Evolutionary conservation across 192 early-diverging fungal genomes (phyloP), one percentile per base, ranked within the genome.

Genomic region (Coemansia sp.): DNA sequence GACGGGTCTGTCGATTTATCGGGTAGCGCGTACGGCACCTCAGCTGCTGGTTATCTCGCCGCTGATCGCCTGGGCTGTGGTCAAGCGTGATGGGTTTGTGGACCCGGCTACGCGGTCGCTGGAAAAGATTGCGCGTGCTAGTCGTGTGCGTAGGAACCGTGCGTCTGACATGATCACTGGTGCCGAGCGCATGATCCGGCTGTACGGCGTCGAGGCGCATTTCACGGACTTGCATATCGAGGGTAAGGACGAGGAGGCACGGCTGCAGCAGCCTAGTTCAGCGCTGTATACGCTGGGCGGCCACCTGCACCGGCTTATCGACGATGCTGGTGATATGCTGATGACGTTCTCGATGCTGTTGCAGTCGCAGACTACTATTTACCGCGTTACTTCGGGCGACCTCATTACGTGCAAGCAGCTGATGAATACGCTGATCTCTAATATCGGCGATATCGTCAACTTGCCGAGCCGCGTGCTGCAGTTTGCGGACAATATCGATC

Each of bases 151-250:
- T 4, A 23, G 65, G 28, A 66, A 39, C 23, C 58, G 64, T 1
- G 65, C 64, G 1, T 44, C 46, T 9, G 61, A 73, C 52, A 49
- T 76, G 14, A 72, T 81, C 14, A 26, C 28, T 0, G 92, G 90
- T 19, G 93, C 92, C 0, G 72, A 89, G 30, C 82, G 86, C 0
- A 87, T 86, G 42, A 89, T 96, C 47, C 88, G 93, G 44, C 82
- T 92, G 0, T 92, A 88, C 67, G 73, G 77, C 32, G 85, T 75
- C 1, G 85, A 86, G 43, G 26, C 80, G 40, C 81, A 80, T 3
- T 95, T 95, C 50, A 75, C 79, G 37, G 49, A 58, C 1, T 50
- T 76, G 10, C 89, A 92, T 50, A 74, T 84, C 26, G 65, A 78
- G 6, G 72, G 86, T 7, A 80, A 85, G 7, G 88, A 94, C 73